phyloP scores from a whole-genome alignment of 2,329 filamentous ascomycete genomes.

The Chalaropsis ovoidea region DNA sequence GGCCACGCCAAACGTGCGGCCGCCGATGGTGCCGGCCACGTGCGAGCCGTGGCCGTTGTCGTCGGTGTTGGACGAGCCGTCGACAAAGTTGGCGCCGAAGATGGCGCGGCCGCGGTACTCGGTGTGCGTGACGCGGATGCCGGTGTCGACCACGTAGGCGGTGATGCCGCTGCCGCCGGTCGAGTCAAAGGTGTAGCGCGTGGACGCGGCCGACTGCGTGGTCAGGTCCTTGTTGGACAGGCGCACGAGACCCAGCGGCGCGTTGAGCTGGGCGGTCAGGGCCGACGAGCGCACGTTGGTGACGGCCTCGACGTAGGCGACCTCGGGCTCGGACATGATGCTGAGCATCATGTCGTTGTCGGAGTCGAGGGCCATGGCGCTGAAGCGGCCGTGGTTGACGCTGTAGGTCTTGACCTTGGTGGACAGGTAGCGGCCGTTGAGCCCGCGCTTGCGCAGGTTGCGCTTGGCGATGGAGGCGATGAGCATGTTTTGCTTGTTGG shows the following conservation, averaged over 20 bases:
- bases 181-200: constrained; percentile 44
- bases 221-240: constrained; percentile 38
- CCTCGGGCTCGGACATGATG: constrained; percentile 41
- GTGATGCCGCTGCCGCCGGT: constrained; percentile 47
- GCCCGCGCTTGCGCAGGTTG: constrained; percentile 45
- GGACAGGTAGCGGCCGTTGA: constrained; percentile 41
- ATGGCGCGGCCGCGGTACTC: constrained; percentile 48
- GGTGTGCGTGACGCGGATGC: constrained; percentile 46
- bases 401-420: constrained; percentile 39
- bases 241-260: constrained; percentile 45
- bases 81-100: constrained; percentile 44
- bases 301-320: constrained; percentile 47
- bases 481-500: constrained; percentile 41
- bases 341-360: constrained; percentile 42
- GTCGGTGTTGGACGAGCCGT: constrained; percentile 40
- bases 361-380: constrained; percentile 44
- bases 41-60: constrained; percentile 56
- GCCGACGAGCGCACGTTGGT: constrained; percentile 38
- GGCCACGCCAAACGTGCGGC: constrained; percentile 51
- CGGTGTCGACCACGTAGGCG: constrained; percentile 56
- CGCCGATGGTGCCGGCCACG: constrained; percentile 52
- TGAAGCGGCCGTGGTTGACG: constrained; percentile 39
- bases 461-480: constrained; percentile 44
- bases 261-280: constrained; percentile 43
- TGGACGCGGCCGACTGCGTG: constrained; percentile 28